Percentiles rank a stretch among this genome's conserved stretches.
These are phyloP conservation scores for Casuarina cunninghamiana DNA, from an alignment of 306 rosid species.

Conservation along the genomic window DNA sequence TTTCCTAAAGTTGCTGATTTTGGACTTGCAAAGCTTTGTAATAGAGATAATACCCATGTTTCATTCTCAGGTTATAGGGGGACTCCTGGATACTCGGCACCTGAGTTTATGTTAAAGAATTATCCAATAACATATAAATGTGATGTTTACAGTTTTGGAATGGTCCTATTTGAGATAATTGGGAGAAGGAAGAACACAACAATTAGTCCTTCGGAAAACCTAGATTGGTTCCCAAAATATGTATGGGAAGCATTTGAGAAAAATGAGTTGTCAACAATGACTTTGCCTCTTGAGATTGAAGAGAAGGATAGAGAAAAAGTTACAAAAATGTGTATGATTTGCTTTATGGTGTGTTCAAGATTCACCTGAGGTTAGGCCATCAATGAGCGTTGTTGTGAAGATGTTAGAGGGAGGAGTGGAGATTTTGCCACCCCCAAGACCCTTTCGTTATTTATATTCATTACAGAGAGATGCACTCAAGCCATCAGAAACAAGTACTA, in stretches of 20 bases:
- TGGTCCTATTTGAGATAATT: neutral
- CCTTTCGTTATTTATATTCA: neutral
- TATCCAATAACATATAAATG: slow-evolving; percentile 15
- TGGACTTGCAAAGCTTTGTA: slow-evolving; percentile 8
- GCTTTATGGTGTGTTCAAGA: slow-evolving; percentile 20
- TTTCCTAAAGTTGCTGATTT: neutral
- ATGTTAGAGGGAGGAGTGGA: slow-evolving; percentile 17
- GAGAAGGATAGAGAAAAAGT: slow-evolving; percentile 8
- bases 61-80: slow-evolving; percentile 7
- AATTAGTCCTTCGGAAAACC: neutral
- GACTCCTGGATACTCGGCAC: neutral
- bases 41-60: neutral
- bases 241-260: neutral
- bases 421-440: neutral
- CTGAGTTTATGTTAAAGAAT: slow-evolving; percentile 14
- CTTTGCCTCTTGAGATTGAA: neutral
- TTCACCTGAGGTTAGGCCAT: slow-evolving; percentile 13
- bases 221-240: slow-evolving; percentile 13
- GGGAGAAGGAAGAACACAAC: slow-evolving; percentile 8
- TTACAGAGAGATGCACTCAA: neutral
- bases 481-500: neutral
- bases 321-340: neutral
- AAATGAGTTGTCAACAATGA: neutral
- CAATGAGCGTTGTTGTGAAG: slow-evolving; percentile 20
- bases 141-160: slow-evolving; percentile 9